phyloP scores from a whole-genome alignment of 345 rosid genomes.

The Adansonia digitata region DNA sequence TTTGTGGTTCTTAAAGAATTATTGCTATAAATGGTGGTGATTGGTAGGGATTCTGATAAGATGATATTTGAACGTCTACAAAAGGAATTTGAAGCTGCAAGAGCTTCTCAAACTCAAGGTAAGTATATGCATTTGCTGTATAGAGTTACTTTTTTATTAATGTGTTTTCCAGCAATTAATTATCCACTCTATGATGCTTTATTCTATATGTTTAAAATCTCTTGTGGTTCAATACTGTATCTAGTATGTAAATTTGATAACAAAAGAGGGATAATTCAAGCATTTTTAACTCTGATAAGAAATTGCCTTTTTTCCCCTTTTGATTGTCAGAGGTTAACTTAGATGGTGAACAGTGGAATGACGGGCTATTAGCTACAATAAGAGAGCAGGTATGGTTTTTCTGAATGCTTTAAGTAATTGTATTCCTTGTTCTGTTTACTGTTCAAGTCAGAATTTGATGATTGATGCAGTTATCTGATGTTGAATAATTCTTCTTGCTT shows the following conservation, averaged over 20 bases:
- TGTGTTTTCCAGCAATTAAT: not conserved
- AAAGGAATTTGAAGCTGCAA: slow-evolving; percentile 85
- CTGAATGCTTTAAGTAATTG: slow-evolving; percentile 7
- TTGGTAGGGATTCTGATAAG: slow-evolving; percentile 85
- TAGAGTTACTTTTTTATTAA: not conserved
- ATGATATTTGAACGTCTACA: slow-evolving; percentile 72
- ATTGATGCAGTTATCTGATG: not conserved
- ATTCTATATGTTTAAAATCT: not conserved
- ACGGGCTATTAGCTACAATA: slow-evolving; percentile 83
- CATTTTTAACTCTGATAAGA: not conserved
- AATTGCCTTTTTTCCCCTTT: not conserved
- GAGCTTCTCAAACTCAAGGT: slow-evolving; percentile 82
- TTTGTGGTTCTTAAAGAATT: not conserved
- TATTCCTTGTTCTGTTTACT: not conserved
- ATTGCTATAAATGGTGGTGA: slow-evolving; percentile 1
- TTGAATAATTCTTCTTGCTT: not conserved
- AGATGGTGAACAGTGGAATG: slow-evolving; percentile 91
- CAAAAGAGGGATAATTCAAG: not conserved
- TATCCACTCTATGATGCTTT: not conserved
- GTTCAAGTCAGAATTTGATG: slow-evolving; percentile 14
- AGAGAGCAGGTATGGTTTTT: slow-evolving; percentile 71
- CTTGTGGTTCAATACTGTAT: not conserved
- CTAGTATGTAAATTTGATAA: not conserved
- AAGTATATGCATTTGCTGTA: slow-evolving; percentile 14
- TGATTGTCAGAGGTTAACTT: slow-evolving; percentile 54